phyloP scores from a whole-genome alignment of 352 stramenopile genomes.

The Phytophthora tubulina region DNA sequence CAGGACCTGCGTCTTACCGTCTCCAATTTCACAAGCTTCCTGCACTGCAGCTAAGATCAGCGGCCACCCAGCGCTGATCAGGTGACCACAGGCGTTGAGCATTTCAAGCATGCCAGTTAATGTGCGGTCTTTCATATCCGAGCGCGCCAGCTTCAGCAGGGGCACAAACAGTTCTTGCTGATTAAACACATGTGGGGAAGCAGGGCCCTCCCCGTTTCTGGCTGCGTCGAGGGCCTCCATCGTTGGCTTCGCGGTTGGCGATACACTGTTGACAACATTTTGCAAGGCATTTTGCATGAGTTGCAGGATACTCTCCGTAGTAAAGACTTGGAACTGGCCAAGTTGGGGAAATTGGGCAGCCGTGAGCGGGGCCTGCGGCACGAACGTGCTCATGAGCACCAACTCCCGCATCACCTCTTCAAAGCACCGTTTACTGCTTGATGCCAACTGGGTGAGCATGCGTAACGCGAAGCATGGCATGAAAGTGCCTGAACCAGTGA shows the following conservation, averaged over 20 bases:
- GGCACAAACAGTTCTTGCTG: constrained; percentile 77
- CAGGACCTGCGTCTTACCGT: constrained; percentile 82
- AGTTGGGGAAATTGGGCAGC: constrained; percentile 67
- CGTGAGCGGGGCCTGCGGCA: constrained; percentile 46
- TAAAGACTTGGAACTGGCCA: constrained; percentile 77
- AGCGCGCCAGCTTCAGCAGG: constrained; percentile 66
- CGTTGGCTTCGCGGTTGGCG: constrained; percentile 53
- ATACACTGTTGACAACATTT: constrained; percentile 70
- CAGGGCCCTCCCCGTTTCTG: constrained; percentile 36
- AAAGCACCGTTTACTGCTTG: constrained; percentile 77
- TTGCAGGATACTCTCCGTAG: constrained; percentile 82
- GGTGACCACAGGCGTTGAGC: constrained; percentile 77
- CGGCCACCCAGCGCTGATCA: constrained; percentile 78
- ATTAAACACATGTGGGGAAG: constrained; percentile 63
- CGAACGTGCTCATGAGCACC: constrained; percentile 77
- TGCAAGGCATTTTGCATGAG: constrained; percentile 81
- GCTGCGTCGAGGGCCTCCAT: constrained; percentile 62
- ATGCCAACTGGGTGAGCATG: constrained; percentile 83
- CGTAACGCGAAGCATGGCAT: constrained; percentile 79
- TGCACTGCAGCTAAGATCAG: constrained; percentile 74
- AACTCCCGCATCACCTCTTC: constrained; percentile 82
- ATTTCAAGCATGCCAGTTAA: constrained; percentile 80
- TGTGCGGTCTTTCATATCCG: constrained; percentile 81
- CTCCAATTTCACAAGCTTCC: constrained; percentile 69
- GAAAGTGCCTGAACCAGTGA: constrained; percentile 67